Percentiles rank a stretch among this genome's conserved stretches.
Conservation (phyloP, 2,329 filamentous ascomycete species). For the Colletotrichum trifolii region DNA sequence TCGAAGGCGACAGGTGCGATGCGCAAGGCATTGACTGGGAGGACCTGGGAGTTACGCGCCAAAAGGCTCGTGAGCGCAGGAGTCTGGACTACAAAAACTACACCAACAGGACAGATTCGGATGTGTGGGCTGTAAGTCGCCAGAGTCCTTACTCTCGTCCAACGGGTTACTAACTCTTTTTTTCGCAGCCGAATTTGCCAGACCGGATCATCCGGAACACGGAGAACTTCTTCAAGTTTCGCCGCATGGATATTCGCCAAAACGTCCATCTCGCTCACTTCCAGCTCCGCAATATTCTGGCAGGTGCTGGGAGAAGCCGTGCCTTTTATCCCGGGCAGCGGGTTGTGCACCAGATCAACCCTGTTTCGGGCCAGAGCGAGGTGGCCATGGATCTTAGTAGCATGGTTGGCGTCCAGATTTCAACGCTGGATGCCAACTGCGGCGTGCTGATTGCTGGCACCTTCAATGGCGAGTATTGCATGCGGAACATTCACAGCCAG, state of each 20-base stretch:
- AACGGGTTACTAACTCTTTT: slow-evolving; percentile 18
- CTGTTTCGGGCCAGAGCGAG: slow-evolving; percentile 57
- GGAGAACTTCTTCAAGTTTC: slow-evolving; percentile 68
- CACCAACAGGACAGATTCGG: slow-evolving; percentile 61
- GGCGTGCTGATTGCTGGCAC: slow-evolving; percentile 70
- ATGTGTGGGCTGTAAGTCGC: slow-evolving; percentile 60
- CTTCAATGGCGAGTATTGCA: slow-evolving; percentile 66
- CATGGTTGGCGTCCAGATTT: slow-evolving; percentile 54
- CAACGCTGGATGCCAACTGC: slow-evolving; percentile 62
- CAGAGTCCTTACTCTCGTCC: background rate
- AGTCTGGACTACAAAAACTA: slow-evolving; percentile 67
- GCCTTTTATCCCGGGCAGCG: slow-evolving; percentile 66
- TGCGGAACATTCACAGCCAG: slow-evolving; percentile 57
- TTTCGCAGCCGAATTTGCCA: slow-evolving; percentile 38
- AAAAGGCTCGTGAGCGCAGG: slow-evolving; percentile 60
- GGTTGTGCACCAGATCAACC: slow-evolving; percentile 64
- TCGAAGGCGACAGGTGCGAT: slow-evolving; percentile 67
- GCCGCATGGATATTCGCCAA: slow-evolving; percentile 64
- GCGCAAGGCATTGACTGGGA: slow-evolving; percentile 71
- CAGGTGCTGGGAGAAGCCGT: slow-evolving; percentile 64
- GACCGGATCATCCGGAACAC: slow-evolving; percentile 49
- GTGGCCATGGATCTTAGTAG: slow-evolving; percentile 57
- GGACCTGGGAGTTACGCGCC: slow-evolving; percentile 61
- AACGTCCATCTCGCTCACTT: slow-evolving; percentile 71
- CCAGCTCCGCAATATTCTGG: slow-evolving; percentile 72